Evolutionary conservation across 1,284 basidiomycete genomes (phyloP), one percentile per base, ranked within the genome.

Genomic region (Ustilago vetiveriae): DNA sequence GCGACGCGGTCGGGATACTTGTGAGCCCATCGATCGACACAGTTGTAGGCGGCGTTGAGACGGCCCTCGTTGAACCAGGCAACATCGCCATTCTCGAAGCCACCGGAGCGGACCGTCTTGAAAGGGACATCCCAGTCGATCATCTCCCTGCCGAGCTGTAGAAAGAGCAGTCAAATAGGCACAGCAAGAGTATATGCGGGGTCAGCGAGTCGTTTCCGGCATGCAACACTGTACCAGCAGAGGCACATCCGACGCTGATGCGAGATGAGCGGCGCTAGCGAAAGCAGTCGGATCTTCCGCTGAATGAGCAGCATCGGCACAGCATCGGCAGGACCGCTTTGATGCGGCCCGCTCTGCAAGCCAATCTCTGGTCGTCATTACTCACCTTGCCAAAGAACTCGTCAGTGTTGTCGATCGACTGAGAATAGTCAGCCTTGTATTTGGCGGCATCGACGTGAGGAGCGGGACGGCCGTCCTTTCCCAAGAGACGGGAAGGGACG

Each of bases 1-100:
- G 95, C 95, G 22, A 90, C 92, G 86, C 92, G 93, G 82, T 98
- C 85, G 0, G 95, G 95, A 80, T 93, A 85, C 82, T 90, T 88
- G 85, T 91, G 93, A 32, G 92, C 93, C 90, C 91, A 93, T 68
- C 96, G 88, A 84, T 98, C 96, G 57, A 98, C 91, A 81, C 93
- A 96, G 85, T 98, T 98, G 87, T 98, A 98, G 9, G 92, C 89
- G 3, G 91, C 95, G 57, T 85, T 84, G 66, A 84, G 75, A 51
- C 77, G 76, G 11, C 84, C 84, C 62, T 84, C 83, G 30, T 82
- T 82, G 76, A 98, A 98, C 95, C 94, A 98, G 67, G 88, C 88
- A 62, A 97, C 89, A 83, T 98, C 92, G 30, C 94, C 95, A 2
- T 87, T 87, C 78, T 88, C 86, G 81, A 98, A 98, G 29, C 87